Evolutionary conservation across 1,284 basidiomycete genomes (phyloP), one percentile per base, ranked within the genome.

Genomic region (Sporisorium sorghi): DNA sequence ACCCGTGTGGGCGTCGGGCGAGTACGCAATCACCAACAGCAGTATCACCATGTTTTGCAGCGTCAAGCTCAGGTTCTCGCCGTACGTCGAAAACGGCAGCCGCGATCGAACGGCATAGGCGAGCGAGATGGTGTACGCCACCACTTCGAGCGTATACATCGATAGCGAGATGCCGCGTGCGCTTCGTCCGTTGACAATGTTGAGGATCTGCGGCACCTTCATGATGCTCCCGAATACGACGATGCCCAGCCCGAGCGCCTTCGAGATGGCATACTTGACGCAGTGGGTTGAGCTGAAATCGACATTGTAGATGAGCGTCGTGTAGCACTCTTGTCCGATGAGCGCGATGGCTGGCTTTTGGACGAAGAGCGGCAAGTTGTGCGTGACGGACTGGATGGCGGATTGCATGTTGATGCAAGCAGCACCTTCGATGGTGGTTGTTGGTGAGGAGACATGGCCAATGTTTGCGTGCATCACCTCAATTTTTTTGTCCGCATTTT

Each of bases 1-100:
- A 32, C 61, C 63, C 6, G 46, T 61, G 14, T 37, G 40, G 1
- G 53, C 30, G 24, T 54, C 49, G 11, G 86, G 69, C 69, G 79
- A 64, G 48, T 79, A 79, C 19, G 73, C 67, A 35, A 83, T 77
- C 59, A 80, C 79, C 17, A 83, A 71, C 23, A 79, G 66, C 37
- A 80, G 76, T 64, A 85, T 85, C 56, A 83, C 54, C 68, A 81
- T 80, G 69, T 85, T 83, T 49, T 84, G 83, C 51, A 83, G 26
- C 14, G 83, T 84, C 71, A 84, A 60, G 65, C 79, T 81, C 14
- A 79, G 71, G 48, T 84, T 84, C 58, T 84, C 81, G 28, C 95
- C 95, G 75, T 97, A 98, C 0, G 95, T 97, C 37, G 92, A 93
- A 87, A 97, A 95, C 0, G 95, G 93, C 84, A 95, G 94, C 23